Conservation (phyloP, 805 yeast species). For the Saccharomycopsis sp. region DNA sequence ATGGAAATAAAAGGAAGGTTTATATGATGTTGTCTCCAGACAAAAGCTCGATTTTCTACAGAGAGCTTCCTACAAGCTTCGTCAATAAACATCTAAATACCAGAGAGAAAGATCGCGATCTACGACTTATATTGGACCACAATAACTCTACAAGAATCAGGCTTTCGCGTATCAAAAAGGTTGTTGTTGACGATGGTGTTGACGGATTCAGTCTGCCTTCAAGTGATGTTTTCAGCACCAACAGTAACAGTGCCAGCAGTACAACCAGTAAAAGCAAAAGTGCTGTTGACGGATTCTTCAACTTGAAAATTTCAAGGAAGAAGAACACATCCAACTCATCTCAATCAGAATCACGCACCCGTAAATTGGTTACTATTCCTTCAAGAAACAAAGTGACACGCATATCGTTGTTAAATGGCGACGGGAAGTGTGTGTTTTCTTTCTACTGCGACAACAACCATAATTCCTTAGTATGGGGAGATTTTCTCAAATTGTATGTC, state of each 20-base stretch:
- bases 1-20: not conserved
- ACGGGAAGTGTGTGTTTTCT: slow-evolving; percentile 2
- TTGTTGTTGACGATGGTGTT: not conserved
- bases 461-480: slow-evolving; percentile 16
- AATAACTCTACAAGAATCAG: not conserved
- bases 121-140: not conserved
- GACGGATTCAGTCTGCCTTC: not conserved
- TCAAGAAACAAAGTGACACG: slow-evolving; percentile 14
- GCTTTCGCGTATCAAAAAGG: not conserved
- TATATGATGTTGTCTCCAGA: slow-evolving; percentile 8
- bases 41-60: slow-evolving; percentile 7
- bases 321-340: not conserved
- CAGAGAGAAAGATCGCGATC: not conserved
- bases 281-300: not conserved
- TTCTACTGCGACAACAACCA: slow-evolving; percentile 13
- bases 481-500: slow-evolving; percentile 14
- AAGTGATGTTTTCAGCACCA: not conserved
- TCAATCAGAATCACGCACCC: not conserved
- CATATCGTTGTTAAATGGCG: slow-evolving; percentile 4
- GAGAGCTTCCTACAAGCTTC: not conserved
- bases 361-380: not conserved
- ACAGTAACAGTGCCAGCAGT: not conserved
- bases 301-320: not conserved
- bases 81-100: not conserved
- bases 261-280: not conserved